These are phyloP conservation scores for Myriosclerotinia scirpicola DNA, from an alignment of 2,329 filamentous ascomycete genomes.

Conservation along the genomic window DNA sequence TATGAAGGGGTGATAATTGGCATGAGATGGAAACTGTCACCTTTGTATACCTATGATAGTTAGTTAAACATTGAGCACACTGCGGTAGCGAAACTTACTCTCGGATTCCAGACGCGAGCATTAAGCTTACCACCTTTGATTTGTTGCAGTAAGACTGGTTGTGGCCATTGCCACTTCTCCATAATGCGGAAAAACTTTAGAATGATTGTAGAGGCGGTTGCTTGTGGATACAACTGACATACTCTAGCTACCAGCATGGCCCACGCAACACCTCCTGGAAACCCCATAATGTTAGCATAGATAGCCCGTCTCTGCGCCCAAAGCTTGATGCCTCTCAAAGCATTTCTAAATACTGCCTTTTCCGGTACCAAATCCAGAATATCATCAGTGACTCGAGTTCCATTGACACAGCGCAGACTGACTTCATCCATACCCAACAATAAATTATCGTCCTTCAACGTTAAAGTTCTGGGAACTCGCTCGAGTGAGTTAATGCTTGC, in stretches of 20 bases:
- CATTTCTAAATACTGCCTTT: constrained; percentile 83
- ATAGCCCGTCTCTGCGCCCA: constrained; percentile 93
- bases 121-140: constrained; percentile 81
- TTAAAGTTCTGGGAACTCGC: constrained; percentile 70
- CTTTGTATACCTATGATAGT: constrained; percentile 29
- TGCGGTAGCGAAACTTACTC: constrained; percentile 52
- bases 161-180: constrained; percentile 88
- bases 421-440: constrained; percentile 83
- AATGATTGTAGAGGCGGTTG: constrained; percentile 83
- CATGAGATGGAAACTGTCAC: constrained; percentile 86
- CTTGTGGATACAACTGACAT: constrained; percentile 93
- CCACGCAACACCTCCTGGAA: constrained; percentile 95
- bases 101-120: constrained; percentile 92
- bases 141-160: constrained; percentile 85
- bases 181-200: constrained; percentile 94
- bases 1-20: constrained; percentile 97
- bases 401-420: constrained; percentile 87
- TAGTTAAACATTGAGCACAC: constrained; percentile 31
- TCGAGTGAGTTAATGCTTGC: constrained; percentile 69
- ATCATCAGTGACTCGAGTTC: constrained; percentile 90
- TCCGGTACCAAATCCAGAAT: constrained; percentile 88
- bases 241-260: constrained; percentile 95
- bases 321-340: constrained; percentile 88
- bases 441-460: constrained; percentile 79
- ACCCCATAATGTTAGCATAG: constrained; percentile 95